Evolutionary conservation across 2,329 filamentous ascomycete species (phyloP), one percentile per base, ranked within the genome.

Genomic region (Pleurostoma richardsiae): DNA sequence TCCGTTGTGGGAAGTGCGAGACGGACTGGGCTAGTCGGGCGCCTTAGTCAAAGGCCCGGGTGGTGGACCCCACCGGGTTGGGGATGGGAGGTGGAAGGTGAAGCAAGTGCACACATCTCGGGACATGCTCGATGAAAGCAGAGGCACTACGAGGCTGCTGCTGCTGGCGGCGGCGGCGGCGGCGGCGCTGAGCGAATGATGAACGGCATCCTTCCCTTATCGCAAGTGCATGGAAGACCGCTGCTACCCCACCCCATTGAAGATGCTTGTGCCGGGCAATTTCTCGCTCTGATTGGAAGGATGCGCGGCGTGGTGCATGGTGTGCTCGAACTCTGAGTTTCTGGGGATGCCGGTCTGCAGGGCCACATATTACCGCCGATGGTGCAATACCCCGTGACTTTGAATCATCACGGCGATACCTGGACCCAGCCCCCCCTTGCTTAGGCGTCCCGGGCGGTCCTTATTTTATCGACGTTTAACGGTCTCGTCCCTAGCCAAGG

Each of bases 301-400:
- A 29, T n/a, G 29, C 29, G 3, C 19, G 36, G 45, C 41, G 30
- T 43, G 11, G 41, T 47, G 48, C 45, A 46, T 36, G 8, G 33
- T n/a, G 33, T 36, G 33, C 33, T 8, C 33, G 33, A 36, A n/a
- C 33, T 36, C 33, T 8, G 33, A 36, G 33, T 36, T 36, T 36
- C 33, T 36, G 33, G n/a, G 33, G 33, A 36, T n/a, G 33, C 54
- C 55, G 51, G 49, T 51, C 58, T 60, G 63, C 56, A 52, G 62
- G 19, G 66, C 67, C 66, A 67, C 68, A 70, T 74, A 71, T 72
- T 62, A 53, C 56, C 56, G 61, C 56, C 64, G 70, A 82, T 82
- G 76, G 72, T 76, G 79, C 76, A 73, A 82, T 82, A 76, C 64
- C 77, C 70, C 77, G 77, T 80, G 78, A 81, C 72, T 67, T 69